Base-by-base conservation (phyloP, 2,329 filamentous ascomycete species). In the Elsinoe ampelina region DNA sequence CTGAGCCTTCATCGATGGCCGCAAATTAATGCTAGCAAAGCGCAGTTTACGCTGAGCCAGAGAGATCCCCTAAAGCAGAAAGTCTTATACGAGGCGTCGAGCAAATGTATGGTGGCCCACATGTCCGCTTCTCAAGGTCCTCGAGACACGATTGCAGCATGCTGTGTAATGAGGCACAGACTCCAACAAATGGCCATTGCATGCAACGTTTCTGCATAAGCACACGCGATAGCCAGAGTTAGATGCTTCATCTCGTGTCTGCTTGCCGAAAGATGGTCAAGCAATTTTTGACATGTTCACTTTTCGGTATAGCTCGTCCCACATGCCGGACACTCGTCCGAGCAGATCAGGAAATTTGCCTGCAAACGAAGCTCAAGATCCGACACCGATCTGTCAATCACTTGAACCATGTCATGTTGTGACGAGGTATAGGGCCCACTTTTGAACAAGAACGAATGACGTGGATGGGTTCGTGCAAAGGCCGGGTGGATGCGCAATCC, bases 301-400 rank as follows among this genome's bases (percentile, higher is more conserved):
- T 34, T 35, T 50, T 34, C 12, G 45, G 22, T 50, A 50, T 50
- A 35, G 45, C 45, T 15, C 32, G 45, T 34, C 26, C 45, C 45
- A 50, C 45, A 26, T 39, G 48, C 48, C 48, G 35, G 17, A 39
- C 11, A 52, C 32, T 39, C 48, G 35, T 52, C 48, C 17, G 17
- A n/a, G 48, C 48, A 38, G 48, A 52, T 52, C 48, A 52, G 36
- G 48, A 26, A 52, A 52, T 22, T 7, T 52, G 48, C 48, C 15
- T 52, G 48, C 48, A 52, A 38, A 52, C 32, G 48, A 52, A 52
- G 48, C 32, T 34, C 8, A 22, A 48, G 43, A 48, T 48, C 22
- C 32, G 26, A 19, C 15, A 19, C 45, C 26, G 45, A 50, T 50
- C 45, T 50, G 45, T 35, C 13, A 50, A 50, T 50, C 45, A 35